Base-by-base conservation (phyloP, 192 early-diverging fungal genomes). In the Rhizoclosmatium globosum region DNA sequence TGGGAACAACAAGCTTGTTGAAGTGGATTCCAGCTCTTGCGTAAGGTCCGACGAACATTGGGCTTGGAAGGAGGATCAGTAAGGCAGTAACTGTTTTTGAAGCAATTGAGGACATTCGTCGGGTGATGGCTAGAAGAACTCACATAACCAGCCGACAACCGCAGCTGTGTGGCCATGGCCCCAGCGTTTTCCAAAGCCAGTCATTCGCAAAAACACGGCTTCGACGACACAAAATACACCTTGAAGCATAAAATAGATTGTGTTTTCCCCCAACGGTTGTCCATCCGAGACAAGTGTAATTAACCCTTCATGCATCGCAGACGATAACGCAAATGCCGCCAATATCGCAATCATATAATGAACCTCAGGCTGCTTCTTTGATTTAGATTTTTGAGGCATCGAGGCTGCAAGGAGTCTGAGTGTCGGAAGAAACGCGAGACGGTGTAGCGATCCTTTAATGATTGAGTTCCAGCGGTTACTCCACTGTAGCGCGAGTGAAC, bases 361-460 rank as follows among this genome's bases (percentile, higher is more conserved):
- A 38, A 64, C 9, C 4, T 41, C 39, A 6, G 62, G 39, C 21
- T 31, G 60, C 21, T 31, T 62, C 6, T 46, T 4, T 64, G 1
- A 43, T 68, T 46, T 45, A n/a, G 1, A 2, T 45, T 39, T 68
- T 57, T 57, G 13, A 15, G 38, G 15, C 13, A 13, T 15, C 15
- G 38, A 38, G 23, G 0, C 15, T 38, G 15, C 1, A 13, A 69
- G n/a, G 11, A 39, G 13, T 45, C 23, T 2, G n/a, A 72, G 31
- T 6, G 70, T 57, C 41, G 57, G 57, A 13, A 23, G 11, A 57
- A 72, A 72, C 2, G 50, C 70, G 7, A 72, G 21, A 31, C 50
- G 1, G 41, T 72, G 70, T 2, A 72, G n/a, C 1, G 70, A 47
- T 11, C n/a, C 38, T 57, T 72, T 72, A 48, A 72, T 59, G 70